Conservation (phyloP, 1,284 basidiomycete genomes). For the Naganishia albida region DNA sequence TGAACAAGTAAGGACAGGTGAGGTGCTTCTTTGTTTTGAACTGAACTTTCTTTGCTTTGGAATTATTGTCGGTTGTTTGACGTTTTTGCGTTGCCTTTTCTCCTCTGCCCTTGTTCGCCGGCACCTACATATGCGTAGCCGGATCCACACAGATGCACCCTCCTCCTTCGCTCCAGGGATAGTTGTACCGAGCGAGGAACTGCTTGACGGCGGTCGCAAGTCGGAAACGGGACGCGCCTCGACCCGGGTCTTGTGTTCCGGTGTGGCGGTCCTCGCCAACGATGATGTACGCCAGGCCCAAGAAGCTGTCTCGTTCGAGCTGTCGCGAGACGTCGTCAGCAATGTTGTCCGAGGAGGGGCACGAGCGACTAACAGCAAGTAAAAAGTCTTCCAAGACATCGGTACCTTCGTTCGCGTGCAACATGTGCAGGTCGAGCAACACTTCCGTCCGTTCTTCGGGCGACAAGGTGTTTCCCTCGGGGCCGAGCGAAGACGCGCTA, state of each 20-base stretch:
- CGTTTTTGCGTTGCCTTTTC: conserved; percentile 6
- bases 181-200: conserved; percentile 88
- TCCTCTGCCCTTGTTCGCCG: background rate
- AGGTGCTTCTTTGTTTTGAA: no score
- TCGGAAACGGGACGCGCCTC: conserved; percentile 77
- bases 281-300: conserved; percentile 80
- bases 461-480: conserved; percentile 59
- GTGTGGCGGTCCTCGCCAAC: conserved; percentile 96
- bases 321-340: conserved; percentile 30
- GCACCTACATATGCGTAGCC: conserved; percentile 31
- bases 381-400: conserved; percentile 90
- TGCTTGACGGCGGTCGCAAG: conserved; percentile 81
- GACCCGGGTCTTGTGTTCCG: conserved; percentile 75
- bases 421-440: conserved; percentile 77
- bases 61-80: conserved; percentile 7
- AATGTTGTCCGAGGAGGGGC: background rate
- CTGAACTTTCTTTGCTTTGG: no score
- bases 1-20: conserved; percentile 7
- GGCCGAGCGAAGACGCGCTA: conserved; percentile 59
- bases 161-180: conserved; percentile 91
- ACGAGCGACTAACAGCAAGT: conserved; percentile 65
- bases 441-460: conserved; percentile 80
- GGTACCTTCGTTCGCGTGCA: conserved; percentile 88
- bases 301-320: conserved; percentile 82
- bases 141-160: conserved; percentile 83